Evolutionary conservation across 2,329 filamentous ascomycete genomes (phyloP), one percentile per base, ranked within the genome.

Genomic region (Pochonia chlamydosporia): DNA sequence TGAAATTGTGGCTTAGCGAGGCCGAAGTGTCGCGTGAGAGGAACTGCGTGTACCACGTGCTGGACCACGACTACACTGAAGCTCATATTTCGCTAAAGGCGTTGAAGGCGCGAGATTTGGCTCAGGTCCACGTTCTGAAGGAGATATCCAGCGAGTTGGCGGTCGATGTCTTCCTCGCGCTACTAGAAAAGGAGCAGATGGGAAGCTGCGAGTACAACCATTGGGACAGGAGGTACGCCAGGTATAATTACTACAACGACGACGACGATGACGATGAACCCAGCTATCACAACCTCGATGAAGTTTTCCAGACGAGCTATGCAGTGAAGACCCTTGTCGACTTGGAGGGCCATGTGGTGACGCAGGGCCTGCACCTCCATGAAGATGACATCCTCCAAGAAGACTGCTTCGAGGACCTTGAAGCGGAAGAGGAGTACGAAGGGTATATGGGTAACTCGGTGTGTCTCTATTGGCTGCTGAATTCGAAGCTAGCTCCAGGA

Each of bases 51-150:
- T 67, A 60, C 39, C 62, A 66, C 40, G 41, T 59, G 8, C 55
- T 71, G 4, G 60, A 61, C 3, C 55, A 69, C 43, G 55, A 62
- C 20, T 69, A 70, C 46, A 62, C 59, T 4, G 56, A 65, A 33
- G 59, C 57, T 23, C 62, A 54, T 43, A 47, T 64, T n/a, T 64
- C 64, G 3, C 50, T 59, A 16, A 36, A 41, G 13, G 47, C 36
- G 0, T 45, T 70, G 8, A 63, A 67, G 41, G 37, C 49, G 1
- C 44, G 40, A 0, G 67, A 70, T 43, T 39, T 54, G 10, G 44
- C 49, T 1, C 53, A 55, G 2, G 54, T 63, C 1, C 53, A 62
- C 7, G 47, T 43, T 18, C 54, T 70, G 5, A 49, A 52, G 2
- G 36, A 57, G 2, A 16, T 60, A 1, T 60, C 59, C 11, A 43